phyloP scores from a whole-genome alignment of 1,139 yeast genomes.

The Citeromyces hawaiiensis region DNA sequence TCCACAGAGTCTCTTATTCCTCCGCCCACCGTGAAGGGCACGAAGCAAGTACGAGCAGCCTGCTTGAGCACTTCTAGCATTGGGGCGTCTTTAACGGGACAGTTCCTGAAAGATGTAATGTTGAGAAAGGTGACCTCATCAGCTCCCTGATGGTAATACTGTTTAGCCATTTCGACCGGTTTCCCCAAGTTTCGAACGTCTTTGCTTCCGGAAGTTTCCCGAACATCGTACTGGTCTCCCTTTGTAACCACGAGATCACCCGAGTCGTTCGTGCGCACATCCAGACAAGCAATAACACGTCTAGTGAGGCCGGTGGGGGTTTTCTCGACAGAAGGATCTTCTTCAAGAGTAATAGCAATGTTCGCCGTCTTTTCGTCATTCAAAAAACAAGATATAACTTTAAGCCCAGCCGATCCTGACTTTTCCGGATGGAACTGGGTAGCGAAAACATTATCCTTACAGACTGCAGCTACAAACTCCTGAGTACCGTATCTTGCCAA shows the following conservation, averaged over 20 bases:
- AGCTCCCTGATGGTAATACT: constrained; percentile 87
- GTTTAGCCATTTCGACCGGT: constrained; percentile 87
- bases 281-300: constrained; percentile 89
- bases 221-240: constrained; percentile 95
- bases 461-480: constrained; percentile 71
- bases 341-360: constrained; percentile 10
- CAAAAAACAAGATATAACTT: constrained; percentile 60
- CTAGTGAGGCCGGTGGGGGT: constrained; percentile 66
- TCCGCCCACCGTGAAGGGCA: constrained; percentile 95
- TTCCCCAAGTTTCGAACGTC: constrained; percentile 86
- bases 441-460: constrained; percentile 70
- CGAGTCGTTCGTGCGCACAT: constrained; percentile 85
- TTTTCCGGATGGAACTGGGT: constrained; percentile 98
- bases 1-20: constrained; percentile 87
- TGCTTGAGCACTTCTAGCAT: constrained; percentile 78
- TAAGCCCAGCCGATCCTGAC: constrained; percentile 81
- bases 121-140: constrained; percentile 92
- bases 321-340: constrained; percentile 21
- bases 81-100: constrained; percentile 85
- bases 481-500: constrained; percentile 67
- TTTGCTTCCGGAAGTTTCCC: constrained; percentile 47
- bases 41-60: constrained; percentile 86
- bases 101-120: constrained; percentile 88
- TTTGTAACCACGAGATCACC: constrained; percentile 96
- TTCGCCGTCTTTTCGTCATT: constrained; percentile 26